A percentile compares a stretch with the other conserved stretches of the same genome.
These are phyloP conservation scores for Tripterygium wilfordii DNA, from an alignment of 177 flowering plant genomes.

Conservation along the genomic window DNA sequence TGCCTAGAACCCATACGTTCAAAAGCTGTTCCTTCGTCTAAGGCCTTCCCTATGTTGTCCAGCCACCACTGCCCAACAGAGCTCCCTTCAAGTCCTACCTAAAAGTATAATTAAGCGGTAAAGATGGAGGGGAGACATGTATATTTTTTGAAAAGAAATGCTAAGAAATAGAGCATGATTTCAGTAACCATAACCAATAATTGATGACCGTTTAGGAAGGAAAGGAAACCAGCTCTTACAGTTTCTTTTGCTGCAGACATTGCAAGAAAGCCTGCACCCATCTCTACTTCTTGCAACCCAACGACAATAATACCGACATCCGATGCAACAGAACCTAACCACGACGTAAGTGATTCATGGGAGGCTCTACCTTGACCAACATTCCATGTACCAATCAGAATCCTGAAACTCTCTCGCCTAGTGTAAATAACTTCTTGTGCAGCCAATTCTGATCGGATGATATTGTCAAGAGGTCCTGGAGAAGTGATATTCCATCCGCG, in stretches of 20 bases:
- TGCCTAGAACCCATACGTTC: slow-evolving; percentile 99
- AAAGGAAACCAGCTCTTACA: slow-evolving; percentile 34
- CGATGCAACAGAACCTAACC: slow-evolving; percentile 80
- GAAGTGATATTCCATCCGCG: slow-evolving; percentile 88
- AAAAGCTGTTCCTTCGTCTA: slow-evolving; percentile 74
- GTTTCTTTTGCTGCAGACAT: slow-evolving; percentile 99
- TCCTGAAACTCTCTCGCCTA: slow-evolving; percentile 47
- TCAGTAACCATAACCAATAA: too few relatives aligned
- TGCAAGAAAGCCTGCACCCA: slow-evolving; percentile 99
- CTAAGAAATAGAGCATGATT: not conserved
- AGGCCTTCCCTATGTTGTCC: slow-evolving; percentile 77
- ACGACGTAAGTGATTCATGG: slow-evolving; percentile 61
- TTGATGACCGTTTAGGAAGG: too few relatives aligned
- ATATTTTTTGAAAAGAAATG: not conserved
- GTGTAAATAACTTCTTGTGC: slow-evolving; percentile 42
- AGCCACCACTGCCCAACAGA: slow-evolving; percentile 88
- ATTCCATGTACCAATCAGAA: slow-evolving; percentile 91
- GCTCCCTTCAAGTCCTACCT: slow-evolving; percentile 99
- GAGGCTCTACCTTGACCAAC: slow-evolving; percentile 93
- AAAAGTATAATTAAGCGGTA: slow-evolving; percentile 12
- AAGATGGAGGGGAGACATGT: not conserved
- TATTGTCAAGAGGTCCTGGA: slow-evolving; percentile 74
- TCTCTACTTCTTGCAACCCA: slow-evolving; percentile 98
- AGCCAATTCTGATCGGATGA: slow-evolving; percentile 61
- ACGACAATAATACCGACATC: slow-evolving; percentile 86